Base-by-base conservation (phyloP, 1,284 basidiomycete species). In the Sparassis latifolia region DNA sequence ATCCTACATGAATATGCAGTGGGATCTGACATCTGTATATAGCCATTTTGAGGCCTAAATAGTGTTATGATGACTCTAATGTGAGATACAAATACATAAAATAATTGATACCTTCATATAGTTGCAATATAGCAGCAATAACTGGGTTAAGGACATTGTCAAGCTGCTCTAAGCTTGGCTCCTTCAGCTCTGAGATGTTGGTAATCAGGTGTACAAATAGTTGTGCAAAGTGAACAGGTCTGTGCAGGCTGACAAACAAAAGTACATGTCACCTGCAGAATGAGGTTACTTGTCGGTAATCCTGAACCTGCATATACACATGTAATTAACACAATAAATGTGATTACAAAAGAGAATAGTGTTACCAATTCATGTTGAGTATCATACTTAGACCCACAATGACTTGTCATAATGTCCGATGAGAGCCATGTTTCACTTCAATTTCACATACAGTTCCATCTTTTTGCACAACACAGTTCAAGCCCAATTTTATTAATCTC, bases 161-260 rank as follows among this genome's bases (percentile, higher is more conserved):
- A 7, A 64, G 45, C 42, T 64, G 56, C 20, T 58, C 49, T 1
- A 33, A 42, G 29, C 5, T 58, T 9, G 62, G 61, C 46, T 65
- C 60, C 10, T 50, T 37, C 35, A 12, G 35, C 6, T 12, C 35
- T 7, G 35, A 12, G 35, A 37, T 12, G 6, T 6, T 37, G 50
- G 10, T 53, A 51, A 2, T 56, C 54, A 39, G 57, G 56, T 61
- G 57, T 3, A 62, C 51, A 38, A 65, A 64, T 28, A 48, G 44
- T 39, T 58, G 58, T 5, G 63, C 56, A 47, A 48, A 64, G 1
- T 55, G 51, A 9, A 58, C 55, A 7, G 58, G 51, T 0, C 57
- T 46, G 5, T 54, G 51, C 0, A 67, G 55, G 47, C 67, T 52
- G 37, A 61, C 61, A 52, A 66, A 63, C 4, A 55, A 33, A 66